These are phyloP conservation scores for Paraconiothyrium brasiliense DNA, from an alignment of 2,329 filamentous ascomycete genomes.

Conservation along the genomic window DNA sequence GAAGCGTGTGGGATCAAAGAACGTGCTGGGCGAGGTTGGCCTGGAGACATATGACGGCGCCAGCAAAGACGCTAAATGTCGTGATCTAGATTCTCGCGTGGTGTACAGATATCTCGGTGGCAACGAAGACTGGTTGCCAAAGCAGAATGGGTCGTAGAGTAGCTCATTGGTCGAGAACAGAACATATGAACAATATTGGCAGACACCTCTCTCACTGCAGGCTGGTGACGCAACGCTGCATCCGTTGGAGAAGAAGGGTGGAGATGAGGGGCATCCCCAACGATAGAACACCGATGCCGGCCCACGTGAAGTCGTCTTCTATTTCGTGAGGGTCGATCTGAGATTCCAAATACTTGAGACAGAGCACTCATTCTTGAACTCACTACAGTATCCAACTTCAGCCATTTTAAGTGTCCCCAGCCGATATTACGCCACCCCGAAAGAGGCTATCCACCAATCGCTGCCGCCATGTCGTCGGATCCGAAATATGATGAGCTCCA, in stretches of 20 bases:
- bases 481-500: slow-evolving; percentile 56
- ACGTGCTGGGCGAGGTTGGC: slow-evolving; percentile 61
- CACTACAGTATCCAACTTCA: neutral
- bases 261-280: slow-evolving; percentile 22
- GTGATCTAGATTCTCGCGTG: slow-evolving; percentile 65
- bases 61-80: slow-evolving; percentile 61
- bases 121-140: slow-evolving; percentile 59
- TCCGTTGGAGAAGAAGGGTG: slow-evolving; percentile 37
- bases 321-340: neutral
- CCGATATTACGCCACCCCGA: neutral
- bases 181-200: neutral
- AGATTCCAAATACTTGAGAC: slow-evolving; percentile 17
- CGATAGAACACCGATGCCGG: slow-evolving; percentile 27
- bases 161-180: neutral
- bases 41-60: slow-evolving; percentile 63
- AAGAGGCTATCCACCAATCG: slow-evolving; percentile 23
- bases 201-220: neutral
- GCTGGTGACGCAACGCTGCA: slow-evolving; percentile 9
- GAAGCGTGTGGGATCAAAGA: slow-evolving; percentile 59
- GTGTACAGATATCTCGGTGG: slow-evolving; percentile 66
- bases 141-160: slow-evolving; percentile 26
- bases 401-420: neutral
- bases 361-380: slow-evolving; percentile 1
- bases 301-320: slow-evolving; percentile 20
- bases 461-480: slow-evolving; percentile 50